phyloP scores from a whole-genome alignment of 768 basidiomycete species.

The Suillus brevipes region DNA sequence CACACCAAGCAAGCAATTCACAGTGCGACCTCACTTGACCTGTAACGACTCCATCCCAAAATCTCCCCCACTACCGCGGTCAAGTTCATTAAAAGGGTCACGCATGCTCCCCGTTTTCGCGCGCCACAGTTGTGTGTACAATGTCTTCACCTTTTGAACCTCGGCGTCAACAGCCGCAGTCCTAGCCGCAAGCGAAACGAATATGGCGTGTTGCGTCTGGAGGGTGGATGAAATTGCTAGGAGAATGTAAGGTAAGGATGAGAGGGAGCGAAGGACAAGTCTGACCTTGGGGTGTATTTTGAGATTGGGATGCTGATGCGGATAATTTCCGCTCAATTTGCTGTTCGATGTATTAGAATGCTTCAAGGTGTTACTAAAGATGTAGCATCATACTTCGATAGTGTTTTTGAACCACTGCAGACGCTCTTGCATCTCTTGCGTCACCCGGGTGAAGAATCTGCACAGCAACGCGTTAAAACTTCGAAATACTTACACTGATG shows the following conservation, averaged over 20 bases:
- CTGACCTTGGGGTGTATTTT: constrained; percentile 75
- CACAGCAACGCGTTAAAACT: background rate
- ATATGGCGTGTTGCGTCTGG: constrained; percentile 77
- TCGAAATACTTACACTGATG: background rate
- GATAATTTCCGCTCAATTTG: constrained; percentile 80
- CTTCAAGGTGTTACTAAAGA: background rate
- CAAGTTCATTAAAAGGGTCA: constrained; percentile 70
- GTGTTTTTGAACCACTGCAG: constrained; percentile 79
- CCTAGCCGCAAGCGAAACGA: constrained; percentile 74
- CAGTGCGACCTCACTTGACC: constrained; percentile 15
- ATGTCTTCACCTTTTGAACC: constrained; percentile 70
- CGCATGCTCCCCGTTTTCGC: constrained; percentile 78
- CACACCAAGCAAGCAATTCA: background rate
- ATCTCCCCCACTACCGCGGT: constrained; percentile 41
- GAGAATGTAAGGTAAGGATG: constrained; percentile 11
- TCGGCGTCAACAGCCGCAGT: constrained; percentile 74
- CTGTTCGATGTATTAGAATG: constrained; percentile 8
- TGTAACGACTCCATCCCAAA: constrained; percentile 42
- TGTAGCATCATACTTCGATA: constrained; percentile 56
- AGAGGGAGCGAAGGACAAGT: background rate
- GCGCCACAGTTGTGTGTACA: constrained; percentile 80
- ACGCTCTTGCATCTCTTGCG: constrained; percentile 69
- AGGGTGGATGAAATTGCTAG: constrained; percentile 73
- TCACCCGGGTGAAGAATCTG: constrained; percentile 74
- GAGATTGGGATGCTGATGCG: constrained; percentile 60